Evolutionary conservation across 306 rosid species (phyloP), one percentile per base, ranked within the genome.

Genomic region (Bauhinia variegata): DNA sequence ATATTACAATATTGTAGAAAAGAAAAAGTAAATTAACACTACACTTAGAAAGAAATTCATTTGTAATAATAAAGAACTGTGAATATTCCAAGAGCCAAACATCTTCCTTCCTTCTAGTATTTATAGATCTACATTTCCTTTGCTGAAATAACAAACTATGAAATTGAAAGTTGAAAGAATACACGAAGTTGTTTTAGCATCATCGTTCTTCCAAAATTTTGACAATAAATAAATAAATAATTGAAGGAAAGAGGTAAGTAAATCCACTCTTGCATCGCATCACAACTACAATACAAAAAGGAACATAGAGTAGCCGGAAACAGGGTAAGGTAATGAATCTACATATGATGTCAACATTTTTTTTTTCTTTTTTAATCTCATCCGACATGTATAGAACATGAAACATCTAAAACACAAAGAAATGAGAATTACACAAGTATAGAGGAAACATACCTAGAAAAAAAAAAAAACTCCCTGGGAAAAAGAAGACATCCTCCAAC

Each of bases 401-500:
- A 63, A 75, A 72, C 71, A 37, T 78, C 70, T 72, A 65, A 72
- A 70, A 65, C 38, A 63, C 70, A 76, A 2, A 55, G 14, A 38
- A 48, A 63, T 43, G 28, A 62, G 23, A 70, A 59, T 73, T 73
- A 75, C 81, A 75, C 3, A 46, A 72, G 71, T 41, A 68, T 23
- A 54, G 64, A 59, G 57, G 57, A 74, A 18, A 78, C 78, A 68
- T 36, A 46, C 71, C 71, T 72, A 70, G 70, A n/a, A 69, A 60
- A 72, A n/a, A 69, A 60, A 77, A 80, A 75, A 75, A 68, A 68
- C 66, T 47, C 31, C 75, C 56, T 58, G 10, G 17, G 28, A 17
- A 65, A 43, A 36, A 63, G 73, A 75, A 62, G 67, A 65, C 60
- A 67, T 78, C 60, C 69, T 70, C 82, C 53, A 52, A 14, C 68